phyloP scores from a whole-genome alignment of 2,329 filamentous ascomycete genomes.

The Cercospora nicotianae region DNA sequence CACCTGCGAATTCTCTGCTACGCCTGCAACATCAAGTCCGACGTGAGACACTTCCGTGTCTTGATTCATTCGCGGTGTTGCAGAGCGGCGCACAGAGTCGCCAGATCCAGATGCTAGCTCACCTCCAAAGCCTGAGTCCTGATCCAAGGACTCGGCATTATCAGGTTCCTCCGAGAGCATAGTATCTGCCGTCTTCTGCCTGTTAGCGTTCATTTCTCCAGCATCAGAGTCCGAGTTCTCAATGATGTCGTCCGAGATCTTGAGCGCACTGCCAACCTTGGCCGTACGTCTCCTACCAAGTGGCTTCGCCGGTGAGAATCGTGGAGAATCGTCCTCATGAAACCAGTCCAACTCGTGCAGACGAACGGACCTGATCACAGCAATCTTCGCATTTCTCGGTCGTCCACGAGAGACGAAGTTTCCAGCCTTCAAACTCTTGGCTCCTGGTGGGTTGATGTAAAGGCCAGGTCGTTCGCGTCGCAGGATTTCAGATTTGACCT shows the following conservation, averaged over 20 bases:
- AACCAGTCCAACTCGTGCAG: conserved; percentile 43
- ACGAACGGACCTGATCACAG: conserved; percentile 43
- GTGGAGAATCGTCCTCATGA: conserved; percentile 12
- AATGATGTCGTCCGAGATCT: conserved; percentile 10
- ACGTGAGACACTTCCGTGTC: not conserved
- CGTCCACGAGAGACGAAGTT: conserved; percentile 39
- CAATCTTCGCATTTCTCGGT: conserved; percentile 46
- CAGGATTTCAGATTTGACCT: conserved; percentile 36
- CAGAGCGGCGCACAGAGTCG: not conserved
- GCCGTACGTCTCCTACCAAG: conserved; percentile 19
- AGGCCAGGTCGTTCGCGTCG: conserved; percentile 41
- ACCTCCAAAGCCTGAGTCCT: not conserved
- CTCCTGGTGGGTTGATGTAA: conserved; percentile 49
- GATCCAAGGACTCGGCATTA: not conserved
- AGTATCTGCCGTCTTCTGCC: not conserved
- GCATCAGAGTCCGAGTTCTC: conserved; percentile 18
- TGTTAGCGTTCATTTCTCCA: not conserved
- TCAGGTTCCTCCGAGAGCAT: not conserved
- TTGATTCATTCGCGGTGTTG: not conserved
- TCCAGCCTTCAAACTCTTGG: conserved; percentile 35
- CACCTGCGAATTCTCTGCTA: not conserved
- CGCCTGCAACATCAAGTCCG: not conserved
- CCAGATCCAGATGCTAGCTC: not conserved
- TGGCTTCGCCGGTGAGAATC: conserved; percentile 15
- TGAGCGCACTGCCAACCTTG: conserved; percentile 6